A percentile compares a stretch with the other conserved stretches of the same genome.
Conservation (phyloP, 1,284 basidiomycete species). For the Agroathelia rolfsii region DNA sequence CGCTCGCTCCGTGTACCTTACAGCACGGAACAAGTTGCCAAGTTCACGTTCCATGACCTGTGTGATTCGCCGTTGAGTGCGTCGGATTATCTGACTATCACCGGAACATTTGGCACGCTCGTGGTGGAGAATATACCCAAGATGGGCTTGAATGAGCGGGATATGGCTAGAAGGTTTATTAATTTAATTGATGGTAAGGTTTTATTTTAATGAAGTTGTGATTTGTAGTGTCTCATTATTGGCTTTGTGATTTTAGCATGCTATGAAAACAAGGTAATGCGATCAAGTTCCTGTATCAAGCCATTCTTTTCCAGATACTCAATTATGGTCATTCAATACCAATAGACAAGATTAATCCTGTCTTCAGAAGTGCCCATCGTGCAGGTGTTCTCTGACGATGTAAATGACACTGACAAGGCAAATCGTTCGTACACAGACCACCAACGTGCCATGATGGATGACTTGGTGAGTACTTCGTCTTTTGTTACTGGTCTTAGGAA, state of each 20-base stretch:
- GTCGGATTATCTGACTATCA: slow-evolving; percentile 94
- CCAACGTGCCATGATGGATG: slow-evolving; percentile 85
- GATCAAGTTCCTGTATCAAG: slow-evolving; percentile 10
- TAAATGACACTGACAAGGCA: slow-evolving; percentile 23
- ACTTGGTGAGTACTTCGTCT: slow-evolving; percentile 49
- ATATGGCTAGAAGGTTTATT: slow-evolving; percentile 90
- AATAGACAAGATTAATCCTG: slow-evolving; percentile 78
- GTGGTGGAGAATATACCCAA: slow-evolving; percentile 85
- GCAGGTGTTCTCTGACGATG: slow-evolving; percentile 76
- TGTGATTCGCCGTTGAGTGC: slow-evolving; percentile 89
- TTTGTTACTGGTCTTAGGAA: no score
- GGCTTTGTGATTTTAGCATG: slow-evolving; percentile 44
- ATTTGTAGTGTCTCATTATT: slow-evolving; percentile 6
- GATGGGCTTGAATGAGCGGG: slow-evolving; percentile 83
- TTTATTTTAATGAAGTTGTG: slow-evolving; percentile 3
- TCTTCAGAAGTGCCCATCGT: slow-evolving; percentile 86
- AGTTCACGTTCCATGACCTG: slow-evolving; percentile 81
- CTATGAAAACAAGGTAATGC: slow-evolving; percentile 85
- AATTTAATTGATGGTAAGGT: slow-evolving; percentile 87
- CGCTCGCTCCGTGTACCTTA: slow-evolving; percentile 73
- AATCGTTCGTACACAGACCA: slow-evolving; percentile 57
- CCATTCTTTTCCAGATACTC: slow-evolving; percentile 2
- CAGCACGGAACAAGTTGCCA: slow-evolving; percentile 71
- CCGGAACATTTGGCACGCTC: slow-evolving; percentile 77
- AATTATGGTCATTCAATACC: slow-evolving; percentile 4